A percentile compares a stretch with the other conserved stretches of the same genome.
phyloP scores from a whole-genome alignment of 192 early-diverging fungal genomes.

The Pilobolus umbonatus region DNA sequence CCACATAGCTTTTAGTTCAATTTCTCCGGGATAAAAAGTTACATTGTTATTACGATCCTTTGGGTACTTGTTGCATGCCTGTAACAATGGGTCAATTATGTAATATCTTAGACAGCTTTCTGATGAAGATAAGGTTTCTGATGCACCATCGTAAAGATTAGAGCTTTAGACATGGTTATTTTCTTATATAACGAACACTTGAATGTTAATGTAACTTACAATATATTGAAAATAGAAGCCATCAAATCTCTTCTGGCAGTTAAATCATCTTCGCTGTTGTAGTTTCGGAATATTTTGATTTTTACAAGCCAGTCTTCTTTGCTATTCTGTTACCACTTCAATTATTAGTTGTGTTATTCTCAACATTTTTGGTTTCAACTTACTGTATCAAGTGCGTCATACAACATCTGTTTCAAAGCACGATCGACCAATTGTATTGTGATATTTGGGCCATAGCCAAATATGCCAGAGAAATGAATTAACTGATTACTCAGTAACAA shows the following conservation, averaged over 20 bases:
- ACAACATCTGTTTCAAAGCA: conserved; percentile 8
- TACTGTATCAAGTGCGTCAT: conserved; percentile 14
- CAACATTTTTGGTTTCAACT: conserved; percentile 14
- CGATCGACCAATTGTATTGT: conserved; percentile 3
- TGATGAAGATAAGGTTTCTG: conserved; percentile 5
- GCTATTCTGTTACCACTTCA: conserved; percentile 5
- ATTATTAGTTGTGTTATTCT: conserved; percentile 13
- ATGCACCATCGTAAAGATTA: conserved; percentile 7
- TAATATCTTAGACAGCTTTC: conserved; percentile 7
- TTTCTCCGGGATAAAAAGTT: conserved; percentile 8
- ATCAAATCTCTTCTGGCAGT: conserved; percentile 9
- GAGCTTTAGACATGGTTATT: conserved; percentile 8
- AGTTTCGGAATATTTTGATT: conserved; percentile 7
- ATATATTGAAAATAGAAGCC: conserved; percentile 10
- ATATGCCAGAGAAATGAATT: too few species aligned
- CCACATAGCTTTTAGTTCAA: conserved; percentile 9
- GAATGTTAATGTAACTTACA: conserved; percentile 15
- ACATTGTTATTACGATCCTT: conserved; percentile 1
- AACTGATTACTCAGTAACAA: too few species aligned
- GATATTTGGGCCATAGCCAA: too few species aligned
- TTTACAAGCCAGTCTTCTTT: conserved; percentile 9
- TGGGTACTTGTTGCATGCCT: conserved; percentile 8
- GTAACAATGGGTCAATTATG: conserved; percentile 5
- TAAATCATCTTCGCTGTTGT: conserved; percentile 4
- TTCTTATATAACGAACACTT: conserved; percentile 12